A percentile compares a stretch with the other conserved stretches of the same genome.
Conservation (phyloP, 495 filamentous ascomycete genomes). For the Chaetomium fimeti region DNA sequence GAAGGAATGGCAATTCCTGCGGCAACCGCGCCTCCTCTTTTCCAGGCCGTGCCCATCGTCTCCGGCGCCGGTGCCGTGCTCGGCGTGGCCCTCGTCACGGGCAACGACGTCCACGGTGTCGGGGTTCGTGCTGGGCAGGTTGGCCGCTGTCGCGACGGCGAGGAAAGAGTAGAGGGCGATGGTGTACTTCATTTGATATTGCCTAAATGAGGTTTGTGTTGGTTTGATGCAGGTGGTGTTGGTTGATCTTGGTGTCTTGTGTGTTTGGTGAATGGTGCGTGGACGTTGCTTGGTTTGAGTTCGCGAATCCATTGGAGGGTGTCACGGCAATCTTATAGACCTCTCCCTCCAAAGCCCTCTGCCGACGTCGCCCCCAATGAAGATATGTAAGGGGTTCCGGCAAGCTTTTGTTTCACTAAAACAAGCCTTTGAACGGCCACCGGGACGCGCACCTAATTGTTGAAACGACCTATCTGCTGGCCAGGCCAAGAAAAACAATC, state of each 20-base stretch:
- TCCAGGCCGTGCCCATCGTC: background rate
- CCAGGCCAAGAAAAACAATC: background rate
- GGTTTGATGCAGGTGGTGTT: background rate
- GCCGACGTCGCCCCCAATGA: background rate
- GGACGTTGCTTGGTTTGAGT: no score
- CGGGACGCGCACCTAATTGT: background rate
- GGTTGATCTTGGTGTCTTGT: background rate
- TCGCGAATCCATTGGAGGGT: background rate
- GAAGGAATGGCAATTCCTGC: no score
- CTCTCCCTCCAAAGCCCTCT: background rate
- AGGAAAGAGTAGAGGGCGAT: background rate
- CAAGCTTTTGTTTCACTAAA: background rate
- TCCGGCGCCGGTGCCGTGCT: background rate
- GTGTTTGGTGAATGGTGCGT: background rate
- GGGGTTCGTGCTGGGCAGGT: background rate
- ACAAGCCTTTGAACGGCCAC: background rate
- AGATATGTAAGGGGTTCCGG: background rate
- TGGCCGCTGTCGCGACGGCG: background rate
- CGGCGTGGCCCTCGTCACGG: background rate
- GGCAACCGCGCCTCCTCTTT: background rate
- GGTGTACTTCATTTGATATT: slow-evolving; percentile 3
- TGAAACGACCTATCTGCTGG: background rate
- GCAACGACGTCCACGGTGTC: background rate
- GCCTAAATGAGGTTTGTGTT: background rate
- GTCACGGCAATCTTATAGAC: background rate